Base-by-base conservation (phyloP, 2,329 filamentous ascomycete genomes). In the Microcera coccophila region DNA sequence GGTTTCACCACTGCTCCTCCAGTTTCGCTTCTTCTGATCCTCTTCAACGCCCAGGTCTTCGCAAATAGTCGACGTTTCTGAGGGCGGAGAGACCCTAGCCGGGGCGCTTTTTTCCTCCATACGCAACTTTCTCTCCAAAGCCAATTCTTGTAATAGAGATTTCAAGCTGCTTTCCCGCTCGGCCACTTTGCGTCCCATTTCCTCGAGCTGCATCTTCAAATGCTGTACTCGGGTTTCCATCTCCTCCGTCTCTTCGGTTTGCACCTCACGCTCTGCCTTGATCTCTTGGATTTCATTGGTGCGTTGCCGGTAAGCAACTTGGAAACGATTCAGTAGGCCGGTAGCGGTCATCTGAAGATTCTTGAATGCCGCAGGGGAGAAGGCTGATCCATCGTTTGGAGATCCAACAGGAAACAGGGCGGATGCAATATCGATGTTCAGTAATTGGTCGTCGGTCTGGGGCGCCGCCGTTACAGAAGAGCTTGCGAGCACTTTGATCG, bases 281-380 rank as follows among this genome's bases (percentile, higher is more conserved):
- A 79, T 51, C 32, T 82, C 78, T 10, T 66, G 66, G 2, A 79
- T 60, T n/a, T 72, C 67, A 0, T 67, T 48, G 4, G 75, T 73
- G 18, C 74, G 75, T 41, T 72, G 62, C 36, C 75, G 75, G 59
- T 83, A 84, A 21, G 79, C 80, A 10, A 62, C 64, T 53, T 84
- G 82, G 50, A 83, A 74, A 56, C 69, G 74, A 17, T 65, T 67
- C 18, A 84, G 59, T 4, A 83, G 62, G 4, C 76, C 74, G 4
- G 68, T 65, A 3, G 81, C 81, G 43, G 78, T 80, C 49, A 67
- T 62, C 44, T 79, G 76, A n/a, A 82, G 67, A 56, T 79, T 82
- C 58, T 79, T 81, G 63, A 74, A 84, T 9, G 75, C 74, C 0
- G 75, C 70, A 0, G 79, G 78, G 1, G 79, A 81, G 59, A 81